Base-by-base conservation (phyloP, 768 basidiomycete species). In the Lactarius deliciosus region DNA sequence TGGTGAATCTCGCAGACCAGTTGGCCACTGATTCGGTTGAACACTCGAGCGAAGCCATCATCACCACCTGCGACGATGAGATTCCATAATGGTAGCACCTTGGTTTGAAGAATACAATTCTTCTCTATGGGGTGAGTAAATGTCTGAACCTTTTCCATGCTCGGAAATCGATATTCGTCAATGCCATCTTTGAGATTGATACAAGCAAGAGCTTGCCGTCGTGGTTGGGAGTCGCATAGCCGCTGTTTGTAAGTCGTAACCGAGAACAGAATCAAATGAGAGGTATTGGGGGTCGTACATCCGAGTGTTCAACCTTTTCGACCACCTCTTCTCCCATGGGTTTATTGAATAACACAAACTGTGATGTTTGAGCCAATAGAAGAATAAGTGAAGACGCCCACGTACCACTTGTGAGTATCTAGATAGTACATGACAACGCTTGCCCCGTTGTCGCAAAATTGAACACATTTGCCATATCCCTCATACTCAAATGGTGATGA, bases 1-100 rank as follows among this genome's bases (percentile, higher is more conserved):
- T 60, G 59, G 10, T 45, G 59, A 60, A 60, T 60, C 59, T 60
- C 20, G 20, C 38, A 34, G 7, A 60, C 60, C 15, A 53, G 60
- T n/a, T 61, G 60, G n/a, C 60, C 47, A 25, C 60, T 61, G n/a
- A 53, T 61, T n/a, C 47, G 11, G 25, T 61, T 61, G 60, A 61
- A 61, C 32, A 61, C 30, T 10, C 34, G n/a, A 61, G 60, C 47
- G 30, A 34, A 50, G 34, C 60, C 60, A 16, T 53, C 11, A 38
- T 61, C 34, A 20, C 60, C 47, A 38, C 60, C 60, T 30, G 60
- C 11, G 15, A 61, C 60, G 5, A 61, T 32, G 32, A 61, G 60
- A 25, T 61, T 50, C 60, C 45, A 34, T 11, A 20, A 50, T 28
- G 60, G 34, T 15, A 53, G 34, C 32, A 15, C 15, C 32, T 25